Conservation (phyloP, 495 filamentous ascomycete genomes). For the Penicillium robsamsonii region DNA sequence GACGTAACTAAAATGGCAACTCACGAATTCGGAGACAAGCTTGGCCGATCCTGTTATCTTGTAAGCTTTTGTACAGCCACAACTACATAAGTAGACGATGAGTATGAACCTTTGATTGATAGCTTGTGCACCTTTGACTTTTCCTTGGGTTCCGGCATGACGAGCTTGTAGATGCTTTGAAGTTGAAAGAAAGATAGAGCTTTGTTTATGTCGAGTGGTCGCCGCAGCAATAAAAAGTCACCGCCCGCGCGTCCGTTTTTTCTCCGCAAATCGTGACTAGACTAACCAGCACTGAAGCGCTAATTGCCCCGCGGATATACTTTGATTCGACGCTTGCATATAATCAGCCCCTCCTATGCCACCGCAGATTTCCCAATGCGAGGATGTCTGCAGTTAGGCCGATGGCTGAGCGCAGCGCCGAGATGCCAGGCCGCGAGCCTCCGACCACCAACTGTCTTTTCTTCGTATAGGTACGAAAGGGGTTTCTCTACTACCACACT, state of each 20-base stretch:
- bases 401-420: constrained; percentile 49
- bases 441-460: constrained; percentile 30
- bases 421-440: constrained; percentile 40
- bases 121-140: constrained; percentile 94
- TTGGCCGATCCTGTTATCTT: constrained; percentile 65
- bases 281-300: not conserved
- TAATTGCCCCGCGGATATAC: not conserved
- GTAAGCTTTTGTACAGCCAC: constrained; percentile 23
- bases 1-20: constrained; percentile 30
- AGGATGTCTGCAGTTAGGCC: constrained; percentile 55
- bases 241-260: constrained; percentile 31
- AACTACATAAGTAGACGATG: not conserved
- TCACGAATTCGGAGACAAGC: constrained; percentile 89
- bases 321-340: constrained; percentile 7
- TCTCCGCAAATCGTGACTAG: constrained; percentile 25
- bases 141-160: constrained; percentile 62
- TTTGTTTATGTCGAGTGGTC: constrained; percentile 38
- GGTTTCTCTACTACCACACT: constrained; percentile 41
- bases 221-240: constrained; percentile 18
- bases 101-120: constrained; percentile 73
- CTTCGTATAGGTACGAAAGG: constrained; percentile 26
- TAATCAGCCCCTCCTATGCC: constrained; percentile 32
- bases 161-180: constrained; percentile 11
- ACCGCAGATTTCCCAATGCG: constrained; percentile 50
- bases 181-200: constrained; percentile 19